These are phyloP conservation scores for Saccharomyces eubayanus DNA, from an alignment of 805 yeast genomes.

Conservation along the genomic window DNA sequence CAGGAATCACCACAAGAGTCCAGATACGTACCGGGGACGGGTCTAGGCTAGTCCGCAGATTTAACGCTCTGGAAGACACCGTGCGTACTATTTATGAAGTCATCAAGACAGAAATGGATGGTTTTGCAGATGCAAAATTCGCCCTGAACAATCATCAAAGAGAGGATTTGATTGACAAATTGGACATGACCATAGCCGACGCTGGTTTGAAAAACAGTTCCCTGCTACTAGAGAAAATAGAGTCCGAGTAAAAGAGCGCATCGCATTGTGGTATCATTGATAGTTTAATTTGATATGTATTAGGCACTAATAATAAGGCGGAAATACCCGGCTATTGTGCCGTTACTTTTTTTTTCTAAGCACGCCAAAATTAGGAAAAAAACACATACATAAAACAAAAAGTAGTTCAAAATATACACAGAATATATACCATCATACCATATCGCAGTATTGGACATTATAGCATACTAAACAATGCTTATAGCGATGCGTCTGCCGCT, in stretches of 20 bases:
- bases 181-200: conserved; percentile 54
- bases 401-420: background rate
- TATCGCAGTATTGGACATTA: background rate
- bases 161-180: conserved; percentile 44
- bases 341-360: background rate
- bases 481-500: background rate
- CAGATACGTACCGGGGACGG: conserved; percentile 89
- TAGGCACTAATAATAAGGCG: background rate
- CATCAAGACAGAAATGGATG: conserved; percentile 52
- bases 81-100: conserved; percentile 56
- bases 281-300: background rate
- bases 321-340: background rate
- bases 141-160: conserved; percentile 48
- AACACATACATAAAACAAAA: background rate
- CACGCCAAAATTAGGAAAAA: background rate
- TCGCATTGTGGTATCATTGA: background rate
- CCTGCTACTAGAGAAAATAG: conserved; percentile 52
- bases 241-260: conserved; percentile 6
- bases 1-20: conserved; percentile 58
- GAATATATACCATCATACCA: background rate
- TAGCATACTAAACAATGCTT: background rate
- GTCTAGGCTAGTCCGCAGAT: conserved; percentile 66
- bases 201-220: conserved; percentile 82
- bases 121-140: conserved; percentile 37
- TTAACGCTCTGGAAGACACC: conserved; percentile 44